Percentiles rank a stretch among this genome's conserved stretches.
Evolutionary conservation across 1,139 yeast species (phyloP).

Genomic region (Pneumocystis wakefieldiae): DNA sequence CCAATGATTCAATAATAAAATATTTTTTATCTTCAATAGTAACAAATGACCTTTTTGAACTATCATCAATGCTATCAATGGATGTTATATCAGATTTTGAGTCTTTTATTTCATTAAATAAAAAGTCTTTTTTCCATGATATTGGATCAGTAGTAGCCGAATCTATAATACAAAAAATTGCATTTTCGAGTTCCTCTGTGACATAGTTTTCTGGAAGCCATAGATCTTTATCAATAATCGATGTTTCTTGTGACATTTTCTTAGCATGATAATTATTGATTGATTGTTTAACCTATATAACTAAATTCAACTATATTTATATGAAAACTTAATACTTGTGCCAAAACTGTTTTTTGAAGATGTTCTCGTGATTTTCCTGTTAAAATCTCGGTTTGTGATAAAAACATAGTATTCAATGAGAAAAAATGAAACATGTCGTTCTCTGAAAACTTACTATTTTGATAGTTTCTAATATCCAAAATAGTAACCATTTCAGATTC

Average conservation of each 20-base stretch:
- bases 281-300: slow-evolving; percentile 51
- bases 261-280: slow-evolving; percentile 43
- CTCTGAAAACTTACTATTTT: slow-evolving; percentile 37
- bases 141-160: neutral
- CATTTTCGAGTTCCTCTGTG: slow-evolving; percentile 33
- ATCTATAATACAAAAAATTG: neutral
- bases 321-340: neutral
- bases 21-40: neutral
- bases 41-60: neutral
- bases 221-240: slow-evolving; percentile 46
- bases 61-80: slow-evolving; percentile 1
- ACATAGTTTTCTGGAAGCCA: slow-evolving; percentile 45
- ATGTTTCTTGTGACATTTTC: slow-evolving; percentile 32
- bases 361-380: slow-evolving; percentile 56
- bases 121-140: neutral
- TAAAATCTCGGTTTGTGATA: slow-evolving; percentile 71
- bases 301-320: slow-evolving; percentile 31
- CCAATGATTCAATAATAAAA: neutral
- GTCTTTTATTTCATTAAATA: neutral
- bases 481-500: slow-evolving; percentile 69
- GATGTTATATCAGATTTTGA: neutral
- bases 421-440: slow-evolving; percentile 51
- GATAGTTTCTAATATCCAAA: slow-evolving; percentile 60
- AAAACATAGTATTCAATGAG: slow-evolving; percentile 50
- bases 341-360: slow-evolving; percentile 31